Evolutionary conservation across 129 eudicot species (phyloP).

Genomic region (Smallanthus sonchifolius): DNA sequence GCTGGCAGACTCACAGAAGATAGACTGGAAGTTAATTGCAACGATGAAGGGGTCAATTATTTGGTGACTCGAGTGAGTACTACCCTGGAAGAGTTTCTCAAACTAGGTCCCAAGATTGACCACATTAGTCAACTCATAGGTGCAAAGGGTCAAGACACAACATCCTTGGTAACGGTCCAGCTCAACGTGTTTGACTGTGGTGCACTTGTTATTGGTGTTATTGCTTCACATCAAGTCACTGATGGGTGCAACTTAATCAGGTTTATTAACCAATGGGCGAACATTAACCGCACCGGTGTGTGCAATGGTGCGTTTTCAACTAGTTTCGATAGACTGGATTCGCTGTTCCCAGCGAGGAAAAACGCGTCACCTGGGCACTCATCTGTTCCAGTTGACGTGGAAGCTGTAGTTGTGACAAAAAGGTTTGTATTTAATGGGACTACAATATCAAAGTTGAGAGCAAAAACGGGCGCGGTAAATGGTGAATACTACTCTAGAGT

Average conservation of each 20-base stretch:
- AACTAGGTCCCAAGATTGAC: constrained; percentile 21
- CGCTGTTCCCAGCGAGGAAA: constrained; percentile 20
- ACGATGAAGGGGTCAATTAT: constrained; percentile 37
- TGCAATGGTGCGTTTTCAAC: background rate
- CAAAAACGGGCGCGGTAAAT: background rate
- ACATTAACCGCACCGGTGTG: background rate
- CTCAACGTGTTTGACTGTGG: constrained; percentile 44
- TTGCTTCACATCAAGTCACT: constrained; percentile 40
- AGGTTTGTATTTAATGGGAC: constrained; percentile 17
- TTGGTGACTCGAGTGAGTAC: constrained; percentile 27
- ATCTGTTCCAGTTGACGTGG: background rate
- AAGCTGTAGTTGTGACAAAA: constrained; percentile 1
- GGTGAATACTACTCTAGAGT: constrained; percentile 22
- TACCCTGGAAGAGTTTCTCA: constrained; percentile 23
- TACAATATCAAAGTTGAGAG: constrained; percentile 23
- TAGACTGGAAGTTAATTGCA: constrained; percentile 34
- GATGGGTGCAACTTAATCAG: constrained; percentile 29
- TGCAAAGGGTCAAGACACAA: constrained; percentile 12
- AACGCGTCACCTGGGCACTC: background rate
- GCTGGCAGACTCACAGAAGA: constrained; percentile 39
- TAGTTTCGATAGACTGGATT: constrained; percentile 15
- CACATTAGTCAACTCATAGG: constrained; percentile 17
- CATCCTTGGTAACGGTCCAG: constrained; percentile 32
- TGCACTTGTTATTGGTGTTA: constrained; percentile 41
- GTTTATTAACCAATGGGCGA: constrained; percentile 38